Evolutionary conservation across 257 asterid species (phyloP).

Genomic region (Coffea eugenioides): DNA sequence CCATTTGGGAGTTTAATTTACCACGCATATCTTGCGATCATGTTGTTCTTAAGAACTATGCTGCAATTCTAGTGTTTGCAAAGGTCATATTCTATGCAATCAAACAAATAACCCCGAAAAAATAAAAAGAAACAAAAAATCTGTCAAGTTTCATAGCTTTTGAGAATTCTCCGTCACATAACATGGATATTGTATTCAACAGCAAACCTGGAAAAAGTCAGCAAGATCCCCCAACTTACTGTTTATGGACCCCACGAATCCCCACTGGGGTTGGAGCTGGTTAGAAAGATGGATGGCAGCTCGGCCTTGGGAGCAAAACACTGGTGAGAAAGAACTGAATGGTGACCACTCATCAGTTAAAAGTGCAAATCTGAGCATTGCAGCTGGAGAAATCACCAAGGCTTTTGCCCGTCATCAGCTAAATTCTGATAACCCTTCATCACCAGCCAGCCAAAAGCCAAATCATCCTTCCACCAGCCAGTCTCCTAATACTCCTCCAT

Average conservation of each 20-base stretch:
- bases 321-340: conserved; percentile 53
- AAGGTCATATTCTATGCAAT: no score
- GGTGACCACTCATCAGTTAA: conserved; percentile 41
- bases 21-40: background rate
- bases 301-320: conserved; percentile 59
- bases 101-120: no score
- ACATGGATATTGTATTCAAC: conserved; percentile 25
- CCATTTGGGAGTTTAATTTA: background rate
- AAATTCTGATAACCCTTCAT: conserved; percentile 56
- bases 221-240: conserved; percentile 62
- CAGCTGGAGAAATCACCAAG: conserved; percentile 70
- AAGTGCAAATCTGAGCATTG: conserved; percentile 34
- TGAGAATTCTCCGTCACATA: background rate
- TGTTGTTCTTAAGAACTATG: background rate
- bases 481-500: conserved; percentile 49
- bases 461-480: conserved; percentile 27
- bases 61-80: background rate
- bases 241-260: conserved; percentile 95
- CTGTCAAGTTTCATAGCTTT: background rate
- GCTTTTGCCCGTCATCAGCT: conserved; percentile 87
- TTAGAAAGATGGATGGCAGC: conserved; percentile 88
- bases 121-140: no score
- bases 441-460: conserved; percentile 54
- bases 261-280: conserved; percentile 99
- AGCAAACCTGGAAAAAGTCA: conserved; percentile 94